These are phyloP conservation scores for Gossypioides kirkii DNA, from an alignment of 345 rosid species.

Conservation along the genomic window DNA sequence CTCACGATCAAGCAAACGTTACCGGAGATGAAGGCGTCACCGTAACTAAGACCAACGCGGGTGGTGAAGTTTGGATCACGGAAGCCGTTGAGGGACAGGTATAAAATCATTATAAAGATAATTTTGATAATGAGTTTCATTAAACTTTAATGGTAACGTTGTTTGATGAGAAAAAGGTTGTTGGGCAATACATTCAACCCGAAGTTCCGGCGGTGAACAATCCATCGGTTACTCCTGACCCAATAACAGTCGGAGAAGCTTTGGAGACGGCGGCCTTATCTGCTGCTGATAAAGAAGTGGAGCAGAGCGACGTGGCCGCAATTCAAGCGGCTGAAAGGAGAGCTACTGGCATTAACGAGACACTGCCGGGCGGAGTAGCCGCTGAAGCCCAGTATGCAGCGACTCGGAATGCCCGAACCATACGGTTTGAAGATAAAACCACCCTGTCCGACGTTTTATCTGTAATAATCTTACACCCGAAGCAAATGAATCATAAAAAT, in stretches of 20 bases:
- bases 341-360: conserved; percentile 28
- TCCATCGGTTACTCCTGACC: conserved; percentile 19
- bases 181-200: conserved; percentile 33
- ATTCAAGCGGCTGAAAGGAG: conserved; percentile 53
- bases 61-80: conserved; percentile 23
- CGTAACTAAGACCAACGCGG: conserved; percentile 15
- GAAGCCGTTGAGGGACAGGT: conserved; percentile 12
- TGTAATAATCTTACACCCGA: conserved; percentile 17
- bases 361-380: conserved; percentile 37
- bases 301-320: conserved; percentile 48
- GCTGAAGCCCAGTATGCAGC: conserved; percentile 46
- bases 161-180: conserved; percentile 23
- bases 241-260: conserved; percentile 51
- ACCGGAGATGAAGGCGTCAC: conserved; percentile 14
- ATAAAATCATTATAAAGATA: background rate
- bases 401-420: conserved; percentile 22
- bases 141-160: background rate
- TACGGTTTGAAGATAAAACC: conserved; percentile 26
- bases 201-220: conserved; percentile 13
- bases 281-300: conserved; percentile 41
- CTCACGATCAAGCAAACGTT: conserved; percentile 16
- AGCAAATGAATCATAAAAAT: background rate
- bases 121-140: too few species aligned
- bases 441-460: conserved; percentile 32
- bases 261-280: conserved; percentile 40